Evolutionary conservation across 2,329 filamentous ascomycete species (phyloP), one percentile per base, ranked within the genome.

Genomic region (Calonectria montana): DNA sequence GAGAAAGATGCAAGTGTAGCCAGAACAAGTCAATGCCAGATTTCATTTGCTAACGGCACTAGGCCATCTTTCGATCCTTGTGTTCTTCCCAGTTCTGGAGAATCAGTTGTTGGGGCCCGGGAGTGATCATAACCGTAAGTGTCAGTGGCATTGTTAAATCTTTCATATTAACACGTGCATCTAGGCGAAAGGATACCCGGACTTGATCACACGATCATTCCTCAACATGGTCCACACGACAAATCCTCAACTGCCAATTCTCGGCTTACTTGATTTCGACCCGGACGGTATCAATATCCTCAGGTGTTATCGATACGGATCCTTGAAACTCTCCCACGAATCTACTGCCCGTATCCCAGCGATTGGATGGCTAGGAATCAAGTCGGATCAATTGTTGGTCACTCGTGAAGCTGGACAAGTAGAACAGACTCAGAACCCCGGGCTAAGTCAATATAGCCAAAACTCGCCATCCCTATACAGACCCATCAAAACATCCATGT

Each of bases 141-240:
- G 10, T 4, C 9, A 2, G n/a, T 47, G 6, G 2, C 18, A 7
- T 1, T 8, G 12, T 23, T 3, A 10, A 7, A 10, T 4, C 3
- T 2, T n/a, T 4, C 10, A 50, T 39, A 21, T 62, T 77, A 16
- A 77, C 15, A 0, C 0, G 8, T 8, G 39, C n/a, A 8, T 2
- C 3, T 65, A 95, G 92, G 94, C 91, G 1, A 97, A 96, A 86
- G 94, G 94, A 2, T 97, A 95, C 78, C 94, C 94, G 0, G 94
- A 97, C 76, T 84, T 96, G 59, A 87, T 89, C 1, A 95, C 94
- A 0, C 87, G 93, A 9, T 87, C 87, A 18, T 92, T 96, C 65
- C 83, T 96, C 1, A 86, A 87, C 48, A 80, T 86, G 15, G 67
- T 95, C 1, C 86, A 88, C 43, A 80, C 76, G 0, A 81, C 81